These are phyloP conservation scores for Suillus hirtellus DNA, from an alignment of 768 basidiomycete species.

Conservation along the genomic window DNA sequence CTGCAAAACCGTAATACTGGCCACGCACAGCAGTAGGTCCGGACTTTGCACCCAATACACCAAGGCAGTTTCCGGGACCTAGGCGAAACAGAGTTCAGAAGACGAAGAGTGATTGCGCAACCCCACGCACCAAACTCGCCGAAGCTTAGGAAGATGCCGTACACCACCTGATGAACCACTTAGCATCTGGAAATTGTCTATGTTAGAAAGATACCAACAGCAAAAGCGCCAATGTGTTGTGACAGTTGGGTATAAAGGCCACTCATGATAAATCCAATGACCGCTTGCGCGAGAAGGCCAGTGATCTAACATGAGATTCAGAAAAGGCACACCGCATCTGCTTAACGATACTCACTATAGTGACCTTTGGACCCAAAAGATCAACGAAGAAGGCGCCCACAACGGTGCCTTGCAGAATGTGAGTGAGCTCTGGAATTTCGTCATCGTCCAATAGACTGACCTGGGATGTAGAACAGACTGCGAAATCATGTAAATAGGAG, in stretches of 20 bases:
- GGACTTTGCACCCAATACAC: slow-evolving; percentile 81
- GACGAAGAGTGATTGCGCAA: not conserved
- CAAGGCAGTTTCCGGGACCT: slow-evolving; percentile 85
- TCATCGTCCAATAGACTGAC: slow-evolving; percentile 21
- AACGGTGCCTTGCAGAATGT: slow-evolving; percentile 49
- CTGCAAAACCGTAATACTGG: slow-evolving; percentile 83
- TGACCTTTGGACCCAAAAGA: slow-evolving; percentile 70
- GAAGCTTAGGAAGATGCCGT: slow-evolving; percentile 88
- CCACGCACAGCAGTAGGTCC: slow-evolving; percentile 86
- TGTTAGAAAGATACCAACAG: slow-evolving; percentile 41
- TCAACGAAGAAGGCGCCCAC: slow-evolving; percentile 77
- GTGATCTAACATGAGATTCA: slow-evolving; percentile 45
- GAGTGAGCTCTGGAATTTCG: slow-evolving; percentile 18
- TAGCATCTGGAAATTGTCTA: not conserved
- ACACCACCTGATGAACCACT: slow-evolving; percentile 56
- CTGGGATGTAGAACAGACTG: slow-evolving; percentile 69
- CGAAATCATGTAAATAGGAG: slow-evolving; percentile 27
- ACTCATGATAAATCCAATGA: slow-evolving; percentile 89
- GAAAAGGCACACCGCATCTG: not conserved
- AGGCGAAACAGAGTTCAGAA: slow-evolving; percentile 9
- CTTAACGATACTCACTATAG: slow-evolving; percentile 51
- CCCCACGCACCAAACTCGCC: slow-evolving; percentile 71
- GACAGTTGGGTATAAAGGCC: slow-evolving; percentile 70
- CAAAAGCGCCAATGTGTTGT: slow-evolving; percentile 69
- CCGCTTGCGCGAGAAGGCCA: slow-evolving; percentile 65